phyloP scores from a whole-genome alignment of 306 rosid species.

The Citrullus amarus region DNA sequence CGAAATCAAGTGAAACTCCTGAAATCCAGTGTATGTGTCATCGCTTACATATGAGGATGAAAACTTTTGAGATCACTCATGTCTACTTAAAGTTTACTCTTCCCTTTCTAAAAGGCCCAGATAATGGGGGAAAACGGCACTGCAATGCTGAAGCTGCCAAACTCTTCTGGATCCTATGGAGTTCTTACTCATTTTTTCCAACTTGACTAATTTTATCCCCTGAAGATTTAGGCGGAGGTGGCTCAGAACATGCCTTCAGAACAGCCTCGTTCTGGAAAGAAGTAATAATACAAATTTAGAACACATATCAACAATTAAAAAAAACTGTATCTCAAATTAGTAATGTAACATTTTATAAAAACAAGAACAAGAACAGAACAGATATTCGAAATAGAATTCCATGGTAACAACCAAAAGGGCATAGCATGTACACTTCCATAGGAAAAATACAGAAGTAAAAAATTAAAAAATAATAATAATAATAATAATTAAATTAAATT shows the following conservation, averaged over 20 bases:
- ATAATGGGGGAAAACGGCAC: not conserved
- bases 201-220: constrained; percentile 8
- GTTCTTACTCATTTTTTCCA: constrained; percentile 18
- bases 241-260: constrained; percentile 65
- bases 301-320: not conserved
- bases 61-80: not conserved
- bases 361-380: not conserved
- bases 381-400: not conserved
- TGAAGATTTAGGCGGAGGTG: constrained; percentile 35
- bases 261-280: constrained; percentile 73
- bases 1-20: not conserved
- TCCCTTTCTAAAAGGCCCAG: not conserved
- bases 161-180: constrained; percentile 9
- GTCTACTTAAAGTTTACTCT: not conserved
- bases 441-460: not conserved
- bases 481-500: too few relatives aligned
- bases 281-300: not conserved
- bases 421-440: not conserved
- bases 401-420: not conserved
- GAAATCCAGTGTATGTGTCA: not conserved
- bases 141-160: not conserved
- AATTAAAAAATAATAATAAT: too few relatives aligned
- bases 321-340: not conserved
- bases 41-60: not conserved
- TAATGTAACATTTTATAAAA: not conserved